These are phyloP conservation scores for Bullera alba DNA, from an alignment of 768 basidiomycete species.

Conservation along the genomic window DNA sequence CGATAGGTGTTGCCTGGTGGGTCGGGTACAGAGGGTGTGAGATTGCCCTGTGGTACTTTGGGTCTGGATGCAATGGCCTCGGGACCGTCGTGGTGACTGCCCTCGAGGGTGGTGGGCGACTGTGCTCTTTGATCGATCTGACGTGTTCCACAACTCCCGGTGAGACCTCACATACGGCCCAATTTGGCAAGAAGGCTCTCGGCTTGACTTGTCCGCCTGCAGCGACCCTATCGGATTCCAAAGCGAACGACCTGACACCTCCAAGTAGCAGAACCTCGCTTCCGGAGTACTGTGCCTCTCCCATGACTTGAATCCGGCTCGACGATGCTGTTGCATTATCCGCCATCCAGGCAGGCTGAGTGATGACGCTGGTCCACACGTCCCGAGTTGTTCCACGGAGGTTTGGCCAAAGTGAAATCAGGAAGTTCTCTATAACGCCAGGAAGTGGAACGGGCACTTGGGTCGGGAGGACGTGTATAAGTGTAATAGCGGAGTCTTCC, in stretches of 20 bases:
- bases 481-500: not conserved
- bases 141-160: too few relatives aligned
- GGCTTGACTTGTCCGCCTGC: not conserved
- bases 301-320: not conserved
- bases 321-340: not conserved
- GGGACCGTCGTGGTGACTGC: not conserved
- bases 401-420: constrained; percentile 19
- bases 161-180: not conserved
- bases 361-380: not conserved
- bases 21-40: not conserved
- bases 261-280: not conserved
- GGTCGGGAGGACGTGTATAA: constrained; percentile 25
- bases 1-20: not conserved
- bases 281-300: too few relatives aligned
- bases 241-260: not conserved
- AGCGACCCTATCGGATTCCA: not conserved
- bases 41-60: too few relatives aligned
- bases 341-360: not conserved
- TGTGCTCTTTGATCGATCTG: not conserved
- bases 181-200: not conserved
- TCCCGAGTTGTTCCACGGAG: constrained; percentile 3
- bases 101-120: not conserved
- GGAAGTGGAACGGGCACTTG: constrained; percentile 16
- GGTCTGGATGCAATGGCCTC: not conserved
- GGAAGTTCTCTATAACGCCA: constrained; percentile 23